Evolutionary conservation across 768 basidiomycete species (phyloP), one percentile per base, ranked within the genome.

Genomic region (Russula dissimulans): DNA sequence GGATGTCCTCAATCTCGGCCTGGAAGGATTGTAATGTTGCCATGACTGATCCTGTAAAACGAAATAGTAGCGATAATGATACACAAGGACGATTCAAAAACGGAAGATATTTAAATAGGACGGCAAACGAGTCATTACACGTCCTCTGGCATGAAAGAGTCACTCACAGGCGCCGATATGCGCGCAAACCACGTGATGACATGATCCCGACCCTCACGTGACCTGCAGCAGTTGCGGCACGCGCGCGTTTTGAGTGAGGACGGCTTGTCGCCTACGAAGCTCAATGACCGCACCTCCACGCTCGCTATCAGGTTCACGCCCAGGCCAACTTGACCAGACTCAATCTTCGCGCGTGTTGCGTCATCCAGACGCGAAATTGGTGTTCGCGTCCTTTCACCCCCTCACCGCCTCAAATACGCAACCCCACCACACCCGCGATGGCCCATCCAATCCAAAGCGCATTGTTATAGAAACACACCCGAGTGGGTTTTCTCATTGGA

Each of bases 361-460:
- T 50, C 71, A 74, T 44, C 76, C 79, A 3, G 76, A 75, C n/a
- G 81, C 86, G 4, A 81, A 64, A 34, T 73, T 91, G n/a, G 78
- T 76, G 4, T 91, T 91, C 66, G 86, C 89, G 10, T 79, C 78
- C n/a, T 89, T 87, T 60, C 81, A 91, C 68, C 85, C 88, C 5
- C 77, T 76, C 54, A 79, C 83, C 29, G 89, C 65, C 12, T 56
- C 62, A 50, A 56, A 62, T 18, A 50, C 47, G 14, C 61, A 47
- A 15, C 48, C 36, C 31, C n/a, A 36, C 43, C 26, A 32, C 36
- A 38, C 57, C 75, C 18, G 74, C 69, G 36, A 79, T 73, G 51
- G 73, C 78, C 51, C 78, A 75, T 29, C 67, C 77, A 11, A 73
- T 77, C 81, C 85, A 1, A 87, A 84, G 69, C 86, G 89, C 54